These are phyloP conservation scores for Starmerella vaccinii DNA, from an alignment of 805 yeast species.

Conservation along the genomic window DNA sequence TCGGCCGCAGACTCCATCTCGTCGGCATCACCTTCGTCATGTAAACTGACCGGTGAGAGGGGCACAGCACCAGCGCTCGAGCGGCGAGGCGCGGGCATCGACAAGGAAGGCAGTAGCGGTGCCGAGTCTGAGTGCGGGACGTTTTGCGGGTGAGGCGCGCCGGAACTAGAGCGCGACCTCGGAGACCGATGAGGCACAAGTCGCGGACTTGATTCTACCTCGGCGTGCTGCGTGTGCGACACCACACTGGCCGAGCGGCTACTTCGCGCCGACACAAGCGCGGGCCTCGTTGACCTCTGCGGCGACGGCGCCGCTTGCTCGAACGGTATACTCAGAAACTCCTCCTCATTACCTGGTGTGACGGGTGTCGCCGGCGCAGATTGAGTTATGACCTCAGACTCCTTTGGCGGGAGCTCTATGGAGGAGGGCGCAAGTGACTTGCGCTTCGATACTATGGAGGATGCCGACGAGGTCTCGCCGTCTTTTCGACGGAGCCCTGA, in stretches of 20 bases:
- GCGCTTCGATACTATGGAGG: neutral
- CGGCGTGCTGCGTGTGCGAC: conserved; percentile 8
- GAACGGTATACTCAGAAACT: conserved; percentile 5
- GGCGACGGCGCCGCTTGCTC: conserved; percentile 11
- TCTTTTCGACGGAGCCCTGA: conserved; percentile 6
- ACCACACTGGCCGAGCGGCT: conserved; percentile 5
- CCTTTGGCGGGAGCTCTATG: conserved; percentile 14
- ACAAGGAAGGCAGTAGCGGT: neutral
- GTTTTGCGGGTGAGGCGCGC: neutral
- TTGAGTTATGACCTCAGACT: neutral
- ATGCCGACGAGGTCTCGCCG: neutral
- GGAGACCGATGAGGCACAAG: neutral
- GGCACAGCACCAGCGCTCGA: conserved; percentile 11
- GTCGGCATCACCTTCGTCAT: conserved; percentile 7
- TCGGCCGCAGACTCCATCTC: conserved; percentile 27
- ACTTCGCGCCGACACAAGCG: neutral
- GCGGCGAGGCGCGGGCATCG: conserved; percentile 1
- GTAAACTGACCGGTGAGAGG: conserved; percentile 15
- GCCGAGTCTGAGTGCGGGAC: conserved; percentile 1
- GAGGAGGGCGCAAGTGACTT: conserved; percentile 3
- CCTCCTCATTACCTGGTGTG: conserved; percentile 5
- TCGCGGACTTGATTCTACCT: conserved; percentile 4
- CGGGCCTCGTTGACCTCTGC: conserved; percentile 1
- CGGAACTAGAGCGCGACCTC: conserved; percentile 8
- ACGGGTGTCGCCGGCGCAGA: conserved; percentile 1